These are phyloP conservation scores for Elsinoe necatrix DNA, from an alignment of 2,329 filamentous ascomycete genomes.

Conservation along the genomic window DNA sequence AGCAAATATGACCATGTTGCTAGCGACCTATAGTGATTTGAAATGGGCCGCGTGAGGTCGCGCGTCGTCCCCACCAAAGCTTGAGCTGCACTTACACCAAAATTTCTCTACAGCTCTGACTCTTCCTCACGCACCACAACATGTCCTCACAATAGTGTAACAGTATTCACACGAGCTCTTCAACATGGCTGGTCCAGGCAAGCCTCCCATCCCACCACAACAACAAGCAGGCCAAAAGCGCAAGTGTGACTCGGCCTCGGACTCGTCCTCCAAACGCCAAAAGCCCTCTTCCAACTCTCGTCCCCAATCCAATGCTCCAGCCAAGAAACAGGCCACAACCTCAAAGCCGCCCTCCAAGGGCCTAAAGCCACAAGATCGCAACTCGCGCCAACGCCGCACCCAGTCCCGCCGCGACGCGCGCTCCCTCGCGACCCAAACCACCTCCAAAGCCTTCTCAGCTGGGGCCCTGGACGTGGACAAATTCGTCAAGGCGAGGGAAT, in stretches of 20 bases:
- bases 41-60: constrained; percentile 6
- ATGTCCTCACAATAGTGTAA: background rate
- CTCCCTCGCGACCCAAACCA: constrained; percentile 38
- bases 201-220: background rate
- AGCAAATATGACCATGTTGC: too few relatives aligned
- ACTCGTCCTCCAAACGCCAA: background rate
- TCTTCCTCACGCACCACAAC: background rate
- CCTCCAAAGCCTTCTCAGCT: constrained; percentile 49
- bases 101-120: background rate
- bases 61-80: background rate
- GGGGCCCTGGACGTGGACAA: constrained; percentile 78
- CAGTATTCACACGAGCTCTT: background rate
- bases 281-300: background rate
- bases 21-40: too few relatives aligned
- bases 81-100: constrained; percentile 7
- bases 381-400: background rate
- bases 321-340: background rate
- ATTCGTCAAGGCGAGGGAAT: constrained; percentile 78
- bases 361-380: background rate
- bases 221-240: constrained; percentile 12
- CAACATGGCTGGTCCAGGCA: background rate
- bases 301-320: background rate
- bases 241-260: background rate
- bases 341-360: background rate
- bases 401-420: constrained; percentile 34